Conservation (phyloP, 1,284 basidiomycete species). For the Papiliotrema flavescens region DNA sequence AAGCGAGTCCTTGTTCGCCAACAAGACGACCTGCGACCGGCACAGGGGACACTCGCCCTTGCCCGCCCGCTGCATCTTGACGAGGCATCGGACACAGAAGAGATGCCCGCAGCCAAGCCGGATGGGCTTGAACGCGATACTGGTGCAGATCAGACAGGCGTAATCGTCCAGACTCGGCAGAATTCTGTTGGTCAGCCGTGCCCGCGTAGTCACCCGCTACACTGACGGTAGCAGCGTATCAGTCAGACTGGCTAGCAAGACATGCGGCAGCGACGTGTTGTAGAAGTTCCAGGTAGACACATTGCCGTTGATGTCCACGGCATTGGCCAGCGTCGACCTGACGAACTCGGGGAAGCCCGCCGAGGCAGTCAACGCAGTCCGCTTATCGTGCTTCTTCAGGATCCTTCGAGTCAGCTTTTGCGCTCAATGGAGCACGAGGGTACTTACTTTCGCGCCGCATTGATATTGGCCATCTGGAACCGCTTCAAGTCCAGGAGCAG, state of each 20-base stretch:
- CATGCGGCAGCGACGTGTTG: conserved; percentile 63
- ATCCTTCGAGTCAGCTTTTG: conserved; percentile 50
- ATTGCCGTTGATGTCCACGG: conserved; percentile 34
- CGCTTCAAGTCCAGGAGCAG: conserved; percentile 82
- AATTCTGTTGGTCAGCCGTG: conserved; percentile 29
- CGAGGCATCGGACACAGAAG: conserved; percentile 89
- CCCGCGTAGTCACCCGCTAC: no score
- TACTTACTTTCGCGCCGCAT: conserved; percentile 70
- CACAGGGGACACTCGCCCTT: conserved; percentile 84
- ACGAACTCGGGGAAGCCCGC: conserved; percentile 49
- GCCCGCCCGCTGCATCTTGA: conserved; percentile 87
- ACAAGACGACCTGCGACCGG: conserved; percentile 67
- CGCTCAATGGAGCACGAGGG: not conserved
- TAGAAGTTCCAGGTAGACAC: conserved; percentile 50
- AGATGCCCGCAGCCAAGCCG: conserved; percentile 78
- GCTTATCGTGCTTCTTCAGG: conserved; percentile 91
- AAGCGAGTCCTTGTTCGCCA: conserved; percentile 64
- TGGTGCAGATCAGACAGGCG: conserved; percentile 66
- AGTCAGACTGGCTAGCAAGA: conserved; percentile 80
- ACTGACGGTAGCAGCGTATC: conserved; percentile 69
- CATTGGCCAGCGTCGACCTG: conserved; percentile 39
- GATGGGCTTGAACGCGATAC: conserved; percentile 84
- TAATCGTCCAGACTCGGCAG: conserved; percentile 62
- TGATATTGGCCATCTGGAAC: conserved; percentile 81
- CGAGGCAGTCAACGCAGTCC: conserved; percentile 56